These are phyloP conservation scores for Phytophthora agathidicida DNA, from an alignment of 352 stramenopile genomes.

Conservation along the genomic window DNA sequence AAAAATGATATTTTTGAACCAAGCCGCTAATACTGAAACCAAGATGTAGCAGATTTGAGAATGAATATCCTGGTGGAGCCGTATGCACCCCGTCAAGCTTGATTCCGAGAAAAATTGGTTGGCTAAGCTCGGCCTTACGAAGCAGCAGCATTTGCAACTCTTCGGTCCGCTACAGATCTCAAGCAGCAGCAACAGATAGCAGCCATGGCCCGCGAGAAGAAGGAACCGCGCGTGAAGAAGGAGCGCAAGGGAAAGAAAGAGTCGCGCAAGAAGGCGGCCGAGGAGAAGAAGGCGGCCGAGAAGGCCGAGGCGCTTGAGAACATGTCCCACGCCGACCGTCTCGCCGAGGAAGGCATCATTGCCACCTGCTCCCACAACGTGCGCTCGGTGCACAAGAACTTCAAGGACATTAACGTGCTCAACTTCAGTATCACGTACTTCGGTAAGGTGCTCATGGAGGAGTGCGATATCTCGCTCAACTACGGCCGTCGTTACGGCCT, in stretches of 20 bases:
- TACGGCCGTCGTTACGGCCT: constrained; percentile 97
- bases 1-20: too few relatives aligned
- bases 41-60: too few relatives aligned
- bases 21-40: too few relatives aligned
- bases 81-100: too few relatives aligned
- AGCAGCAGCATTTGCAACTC: too few relatives aligned
- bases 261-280: constrained; percentile 71
- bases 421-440: constrained; percentile 98
- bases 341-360: constrained; percentile 95
- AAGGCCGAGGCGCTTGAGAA: constrained; percentile 61
- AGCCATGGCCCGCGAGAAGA: constrained; percentile 40
- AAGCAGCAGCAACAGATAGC: constrained; percentile 7
- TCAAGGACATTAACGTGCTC: constrained; percentile 98
- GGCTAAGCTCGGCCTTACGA: too few relatives aligned
- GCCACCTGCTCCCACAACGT: constrained; percentile 95
- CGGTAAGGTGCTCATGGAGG: constrained; percentile 96
- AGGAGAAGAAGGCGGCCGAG: constrained; percentile 82
- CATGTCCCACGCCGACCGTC: constrained; percentile 88
- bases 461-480: constrained; percentile 97
- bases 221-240: constrained; percentile 72
- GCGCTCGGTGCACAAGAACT: constrained; percentile 93
- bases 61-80: too few relatives aligned
- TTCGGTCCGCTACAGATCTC: constrained; percentile 12
- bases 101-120: too few relatives aligned
- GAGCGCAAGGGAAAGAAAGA: constrained; percentile 85